Base-by-base conservation (phyloP, 2,329 filamentous ascomycete species). In the Paramyrothecium sp. region DNA sequence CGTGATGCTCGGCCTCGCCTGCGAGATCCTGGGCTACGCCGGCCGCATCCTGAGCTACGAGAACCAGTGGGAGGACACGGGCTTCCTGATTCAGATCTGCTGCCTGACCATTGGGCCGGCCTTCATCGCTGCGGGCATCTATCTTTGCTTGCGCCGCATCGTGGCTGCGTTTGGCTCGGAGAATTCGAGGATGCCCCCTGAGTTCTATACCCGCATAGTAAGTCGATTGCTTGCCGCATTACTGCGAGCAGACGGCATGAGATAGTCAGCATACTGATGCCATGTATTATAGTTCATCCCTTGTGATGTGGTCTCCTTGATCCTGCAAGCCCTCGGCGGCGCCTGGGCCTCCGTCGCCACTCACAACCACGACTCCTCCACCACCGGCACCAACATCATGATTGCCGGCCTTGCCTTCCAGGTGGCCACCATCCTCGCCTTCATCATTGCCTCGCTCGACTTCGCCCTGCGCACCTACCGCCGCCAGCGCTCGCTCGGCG, bases 61-160 rank as follows among this genome's bases (percentile, higher is more conserved):
- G 41, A 80, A 89, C 63, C 79, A 78, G 3, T 88, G 78, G 74
- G 61, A 64, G n/a, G 67, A 77, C 60, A 67, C 71, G 46, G 71
- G 74, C 20, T 83, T 83, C 68, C 64, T 82, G 56, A 81, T 86
- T 41, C 84, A 88, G 67, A 81, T 87, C 41, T 79, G 83, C 65
- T 84, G 81, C 61, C 75, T 90, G 56, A 89, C 86, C 3, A 80
- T 89, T 58, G 86, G 77, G 0, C 87, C 88, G 0, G 86, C 86
- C 1, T 89, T 89, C 66, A 76, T 89, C 67, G 81, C 84, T 10
- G 87, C 84, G 1, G 83, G 79, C 2, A 80, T 89, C 46, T 90
- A 90, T 65, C 73, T 90, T 54, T 87, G 83, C 59, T 73, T 89
- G 52, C 68, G 78, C 12, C 71, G 75, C 44, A 80, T 83, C 59